Evolutionary conservation across 2,329 filamentous ascomycete genomes (phyloP).

Genomic region (Lachnellula suecica): DNA sequence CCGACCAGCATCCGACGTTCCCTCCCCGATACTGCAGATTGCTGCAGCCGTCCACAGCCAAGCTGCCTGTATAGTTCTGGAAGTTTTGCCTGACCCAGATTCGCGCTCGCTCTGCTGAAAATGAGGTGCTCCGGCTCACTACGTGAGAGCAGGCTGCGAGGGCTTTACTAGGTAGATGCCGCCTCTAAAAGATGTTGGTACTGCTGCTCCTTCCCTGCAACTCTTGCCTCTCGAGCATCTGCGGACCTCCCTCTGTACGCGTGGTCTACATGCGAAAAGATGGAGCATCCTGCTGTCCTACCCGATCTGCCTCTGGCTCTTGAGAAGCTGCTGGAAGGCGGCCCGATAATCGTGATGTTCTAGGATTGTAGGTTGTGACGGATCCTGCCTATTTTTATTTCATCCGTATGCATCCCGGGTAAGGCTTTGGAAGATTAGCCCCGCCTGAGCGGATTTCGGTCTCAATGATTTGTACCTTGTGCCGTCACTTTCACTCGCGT

Average conservation of each 20-base stretch:
- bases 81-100: neutral
- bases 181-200: neutral
- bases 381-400: slow-evolving; percentile 4
- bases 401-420: slow-evolving; percentile 6
- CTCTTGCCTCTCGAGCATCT: neutral
- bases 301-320: neutral
- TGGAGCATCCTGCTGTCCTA: neutral
- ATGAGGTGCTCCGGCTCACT: neutral
- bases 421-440: slow-evolving; percentile 1
- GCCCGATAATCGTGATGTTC: slow-evolving; percentile 4
- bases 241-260: neutral
- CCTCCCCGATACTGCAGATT: neutral
- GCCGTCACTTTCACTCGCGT: slow-evolving; percentile 1
- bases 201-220: neutral
- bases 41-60: neutral
- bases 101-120: neutral
- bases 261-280: neutral
- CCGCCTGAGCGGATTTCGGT: slow-evolving; percentile 10
- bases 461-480: slow-evolving; percentile 6
- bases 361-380: neutral
- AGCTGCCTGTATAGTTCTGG: neutral
- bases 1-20: neutral
- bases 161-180: no score
- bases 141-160: neutral
- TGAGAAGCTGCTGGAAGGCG: slow-evolving; percentile 3